Percentiles rank a stretch among this genome's conserved stretches.
phyloP scores from a whole-genome alignment of 164 flowering plant genomes.

The Nymphaea thermarum region DNA sequence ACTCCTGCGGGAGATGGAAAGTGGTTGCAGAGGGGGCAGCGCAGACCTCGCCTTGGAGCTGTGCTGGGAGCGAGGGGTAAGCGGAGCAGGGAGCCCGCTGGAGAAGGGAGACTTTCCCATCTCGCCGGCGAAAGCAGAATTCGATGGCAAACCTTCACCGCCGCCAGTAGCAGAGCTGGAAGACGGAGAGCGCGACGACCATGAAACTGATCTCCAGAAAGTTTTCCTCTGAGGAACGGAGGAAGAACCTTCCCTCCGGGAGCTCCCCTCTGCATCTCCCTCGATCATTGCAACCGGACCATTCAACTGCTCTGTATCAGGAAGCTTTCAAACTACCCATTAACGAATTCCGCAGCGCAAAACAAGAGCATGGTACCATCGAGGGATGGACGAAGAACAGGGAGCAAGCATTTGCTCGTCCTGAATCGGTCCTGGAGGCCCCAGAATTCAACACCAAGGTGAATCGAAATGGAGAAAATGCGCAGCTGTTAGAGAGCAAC shows the following conservation, averaged over 20 bases:
- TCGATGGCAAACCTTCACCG: neutral
- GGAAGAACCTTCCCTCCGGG: slow-evolving; percentile 18
- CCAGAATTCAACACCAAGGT: neutral
- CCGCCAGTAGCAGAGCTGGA: neutral
- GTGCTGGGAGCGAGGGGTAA: slow-evolving; percentile 9
- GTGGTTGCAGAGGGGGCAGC: slow-evolving; percentile 64
- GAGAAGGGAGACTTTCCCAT: neutral
- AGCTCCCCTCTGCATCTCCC: slow-evolving; percentile 25
- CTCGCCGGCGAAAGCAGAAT: neutral
- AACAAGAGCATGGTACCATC: neutral
- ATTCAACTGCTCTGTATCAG: neutral
- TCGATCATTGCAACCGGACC: neutral
- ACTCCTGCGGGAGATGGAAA: slow-evolving; percentile 33
- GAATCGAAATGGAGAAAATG: neutral
- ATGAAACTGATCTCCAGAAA: slow-evolving; percentile 55
- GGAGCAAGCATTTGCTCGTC: neutral
- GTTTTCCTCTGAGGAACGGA: slow-evolving; percentile 12
- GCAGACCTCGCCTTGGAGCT: slow-evolving; percentile 30
- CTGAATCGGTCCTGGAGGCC: neutral
- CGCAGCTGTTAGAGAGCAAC: neutral
- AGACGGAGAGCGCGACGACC: slow-evolving; percentile 42
- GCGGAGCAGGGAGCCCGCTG: neutral
- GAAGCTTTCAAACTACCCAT: neutral
- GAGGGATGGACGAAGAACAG: neutral
- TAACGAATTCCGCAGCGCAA: neutral